Evolutionary conservation across 1,284 basidiomycete species (phyloP).

Genomic region (Ceratobasidium sp.): DNA sequence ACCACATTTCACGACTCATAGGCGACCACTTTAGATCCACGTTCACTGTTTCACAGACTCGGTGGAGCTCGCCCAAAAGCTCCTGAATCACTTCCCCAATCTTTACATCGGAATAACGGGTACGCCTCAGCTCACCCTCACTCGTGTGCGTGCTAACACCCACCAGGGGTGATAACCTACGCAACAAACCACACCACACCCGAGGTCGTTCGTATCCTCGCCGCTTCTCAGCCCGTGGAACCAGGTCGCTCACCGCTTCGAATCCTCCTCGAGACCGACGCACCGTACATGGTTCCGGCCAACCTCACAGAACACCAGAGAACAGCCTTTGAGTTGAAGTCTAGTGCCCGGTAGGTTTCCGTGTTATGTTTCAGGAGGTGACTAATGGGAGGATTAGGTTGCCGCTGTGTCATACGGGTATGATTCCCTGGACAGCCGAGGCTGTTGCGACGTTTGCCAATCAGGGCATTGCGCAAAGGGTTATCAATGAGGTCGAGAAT

Average conservation of each 20-base stretch:
- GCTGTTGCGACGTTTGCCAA: conserved; percentile 62
- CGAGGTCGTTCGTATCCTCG: conserved; percentile 53
- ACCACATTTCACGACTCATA: background rate
- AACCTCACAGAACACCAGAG: conserved; percentile 55
- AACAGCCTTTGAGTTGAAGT: conserved; percentile 32
- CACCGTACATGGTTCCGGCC: conserved; percentile 80
- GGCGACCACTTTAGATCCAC: conserved; percentile 61
- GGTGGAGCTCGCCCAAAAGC: conserved; percentile 68
- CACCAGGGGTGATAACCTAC: conserved; percentile 75
- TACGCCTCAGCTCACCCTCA: conserved; percentile 41
- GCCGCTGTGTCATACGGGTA: conserved; percentile 74
- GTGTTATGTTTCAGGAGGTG: conserved; percentile 59
- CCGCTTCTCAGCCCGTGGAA: conserved; percentile 28
- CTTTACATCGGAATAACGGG: conserved; percentile 81
- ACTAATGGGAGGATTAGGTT: conserved; percentile 56
- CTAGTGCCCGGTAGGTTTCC: conserved; percentile 16
- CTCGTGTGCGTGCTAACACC: conserved; percentile 4
- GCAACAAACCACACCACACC: conserved; percentile 72
- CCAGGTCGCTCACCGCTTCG: conserved; percentile 52
- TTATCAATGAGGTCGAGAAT: conserved; percentile 16
- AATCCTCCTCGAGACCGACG: conserved; percentile 80
- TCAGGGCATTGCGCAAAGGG: background rate
- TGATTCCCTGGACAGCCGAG: conserved; percentile 83
- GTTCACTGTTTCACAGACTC: conserved; percentile 83
- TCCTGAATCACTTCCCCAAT: conserved; percentile 78